phyloP scores from a whole-genome alignment of 139 green algal species.

The Chlamydomonas sp. region DNA sequence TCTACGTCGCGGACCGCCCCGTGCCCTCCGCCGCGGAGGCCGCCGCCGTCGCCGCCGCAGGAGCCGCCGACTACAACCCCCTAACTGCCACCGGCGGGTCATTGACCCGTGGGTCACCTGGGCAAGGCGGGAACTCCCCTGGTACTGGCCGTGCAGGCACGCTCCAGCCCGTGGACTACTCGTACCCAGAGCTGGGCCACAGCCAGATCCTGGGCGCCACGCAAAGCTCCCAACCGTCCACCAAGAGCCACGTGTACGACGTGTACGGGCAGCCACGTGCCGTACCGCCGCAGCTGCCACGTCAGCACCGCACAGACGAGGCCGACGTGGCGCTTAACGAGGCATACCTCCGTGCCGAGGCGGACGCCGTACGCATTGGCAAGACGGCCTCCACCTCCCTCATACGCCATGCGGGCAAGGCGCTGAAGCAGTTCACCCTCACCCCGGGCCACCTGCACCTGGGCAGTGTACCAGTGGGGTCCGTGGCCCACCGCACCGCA shows the following conservation, averaged over 20 bases:
- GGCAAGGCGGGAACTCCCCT: no score
- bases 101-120: no score
- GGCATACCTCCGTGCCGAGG: slow-evolving; percentile 56
- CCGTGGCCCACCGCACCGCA: slow-evolving; percentile 53
- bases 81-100: not conserved
- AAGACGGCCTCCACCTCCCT: slow-evolving; percentile 36
- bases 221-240: not conserved
- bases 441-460: slow-evolving; percentile 71
- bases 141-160: not conserved
- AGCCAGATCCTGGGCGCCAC: slow-evolving; percentile 1
- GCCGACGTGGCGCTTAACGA: slow-evolving; percentile 49
- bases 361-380: slow-evolving; percentile 37
- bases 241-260: slow-evolving; percentile 48
- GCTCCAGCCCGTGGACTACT: slow-evolving; percentile 34
- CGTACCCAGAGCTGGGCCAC: slow-evolving; percentile 42
- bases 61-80: not conserved
- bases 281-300: slow-evolving; percentile 43
- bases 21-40: not conserved
- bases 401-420: slow-evolving; percentile 46
- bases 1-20: slow-evolving; percentile 38
- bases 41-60: not conserved
- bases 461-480: slow-evolving; percentile 56
- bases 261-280: slow-evolving; percentile 64
- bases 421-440: slow-evolving; percentile 57
- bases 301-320: slow-evolving; percentile 33